A percentile compares a stretch with the other conserved stretches of the same genome.
Evolutionary conservation across 352 stramenopile genomes (phyloP).

Genomic region (Phytophthora tubulina): DNA sequence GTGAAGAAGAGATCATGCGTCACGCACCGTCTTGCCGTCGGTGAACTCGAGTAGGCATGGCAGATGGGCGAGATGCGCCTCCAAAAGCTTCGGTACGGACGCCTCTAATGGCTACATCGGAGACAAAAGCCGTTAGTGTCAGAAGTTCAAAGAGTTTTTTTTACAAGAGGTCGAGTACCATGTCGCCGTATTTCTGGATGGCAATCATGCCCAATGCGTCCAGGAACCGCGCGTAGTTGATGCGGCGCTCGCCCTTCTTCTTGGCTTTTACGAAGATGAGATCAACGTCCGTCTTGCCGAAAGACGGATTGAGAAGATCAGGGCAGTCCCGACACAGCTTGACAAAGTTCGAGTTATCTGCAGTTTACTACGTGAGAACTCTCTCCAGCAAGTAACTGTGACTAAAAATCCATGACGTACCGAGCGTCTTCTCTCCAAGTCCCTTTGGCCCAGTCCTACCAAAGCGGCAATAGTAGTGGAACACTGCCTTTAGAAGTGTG

Average conservation of each 20-base stretch:
- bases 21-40: slow-evolving; percentile 58
- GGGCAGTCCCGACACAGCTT: slow-evolving; percentile 88
- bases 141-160: no score
- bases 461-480: slow-evolving; percentile 90
- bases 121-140: background rate
- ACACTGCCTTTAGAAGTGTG: slow-evolving; percentile 81
- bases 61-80: slow-evolving; percentile 69
- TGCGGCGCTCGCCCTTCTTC: slow-evolving; percentile 84
- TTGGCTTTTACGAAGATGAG: slow-evolving; percentile 90
- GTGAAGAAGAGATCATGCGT: no score
- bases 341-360: slow-evolving; percentile 88
- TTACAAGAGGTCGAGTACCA: slow-evolving; percentile 47
- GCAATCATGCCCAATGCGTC: slow-evolving; percentile 89
- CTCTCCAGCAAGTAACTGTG: no score
- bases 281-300: slow-evolving; percentile 85
- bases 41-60: slow-evolving; percentile 74
- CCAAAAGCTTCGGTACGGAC: slow-evolving; percentile 73
- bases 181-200: slow-evolving; percentile 79
- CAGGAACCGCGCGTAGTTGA: slow-evolving; percentile 88
- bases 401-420: slow-evolving; percentile 35
- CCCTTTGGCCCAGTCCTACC: slow-evolving; percentile 76
- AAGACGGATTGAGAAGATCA: slow-evolving; percentile 58
- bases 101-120: slow-evolving; percentile 55
- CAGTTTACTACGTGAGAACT: background rate
- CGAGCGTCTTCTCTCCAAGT: slow-evolving; percentile 70